These are phyloP conservation scores for Calycina herbarum DNA, from an alignment of 2,329 filamentous ascomycete species.

Conservation along the genomic window DNA sequence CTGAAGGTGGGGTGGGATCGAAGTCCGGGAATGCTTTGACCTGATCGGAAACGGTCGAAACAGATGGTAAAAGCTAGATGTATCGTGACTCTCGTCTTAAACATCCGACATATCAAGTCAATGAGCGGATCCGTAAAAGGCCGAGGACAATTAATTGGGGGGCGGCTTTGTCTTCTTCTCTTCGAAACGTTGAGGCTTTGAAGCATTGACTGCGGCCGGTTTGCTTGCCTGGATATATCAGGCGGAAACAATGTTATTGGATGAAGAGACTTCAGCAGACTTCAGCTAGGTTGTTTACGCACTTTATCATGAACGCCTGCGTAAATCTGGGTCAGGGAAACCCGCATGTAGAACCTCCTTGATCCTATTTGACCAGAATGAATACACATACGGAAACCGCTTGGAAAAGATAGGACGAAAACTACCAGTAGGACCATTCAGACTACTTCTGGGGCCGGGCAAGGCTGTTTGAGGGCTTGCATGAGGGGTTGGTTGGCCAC, in stretches of 20 bases:
- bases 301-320: slow-evolving; percentile 28
- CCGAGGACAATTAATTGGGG: slow-evolving; percentile 32
- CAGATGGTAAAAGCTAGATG: slow-evolving; percentile 34
- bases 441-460: slow-evolving; percentile 24
- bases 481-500: slow-evolving; percentile 28
- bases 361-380: slow-evolving; percentile 15
- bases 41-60: slow-evolving; percentile 37
- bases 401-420: slow-evolving; percentile 31
- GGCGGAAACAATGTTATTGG: slow-evolving; percentile 27
- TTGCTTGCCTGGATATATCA: slow-evolving; percentile 27
- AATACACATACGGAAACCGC: slow-evolving; percentile 19
- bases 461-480: slow-evolving; percentile 34
- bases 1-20: slow-evolving; percentile 28
- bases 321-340: slow-evolving; percentile 7
- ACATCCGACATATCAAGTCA: slow-evolving; percentile 34
- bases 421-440: slow-evolving; percentile 20
- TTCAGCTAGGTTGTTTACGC: slow-evolving; percentile 26
- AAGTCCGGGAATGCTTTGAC: slow-evolving; percentile 39
- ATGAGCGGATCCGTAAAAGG: slow-evolving; percentile 29
- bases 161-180: slow-evolving; percentile 21
- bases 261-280: slow-evolving; percentile 27
- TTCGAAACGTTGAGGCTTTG: slow-evolving; percentile 30
- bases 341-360: not conserved
- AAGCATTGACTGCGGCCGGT: slow-evolving; percentile 28
- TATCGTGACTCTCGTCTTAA: slow-evolving; percentile 34